Conservation (phyloP, 352 stramenopile genomes). For the Pythium utonaiense region DNA sequence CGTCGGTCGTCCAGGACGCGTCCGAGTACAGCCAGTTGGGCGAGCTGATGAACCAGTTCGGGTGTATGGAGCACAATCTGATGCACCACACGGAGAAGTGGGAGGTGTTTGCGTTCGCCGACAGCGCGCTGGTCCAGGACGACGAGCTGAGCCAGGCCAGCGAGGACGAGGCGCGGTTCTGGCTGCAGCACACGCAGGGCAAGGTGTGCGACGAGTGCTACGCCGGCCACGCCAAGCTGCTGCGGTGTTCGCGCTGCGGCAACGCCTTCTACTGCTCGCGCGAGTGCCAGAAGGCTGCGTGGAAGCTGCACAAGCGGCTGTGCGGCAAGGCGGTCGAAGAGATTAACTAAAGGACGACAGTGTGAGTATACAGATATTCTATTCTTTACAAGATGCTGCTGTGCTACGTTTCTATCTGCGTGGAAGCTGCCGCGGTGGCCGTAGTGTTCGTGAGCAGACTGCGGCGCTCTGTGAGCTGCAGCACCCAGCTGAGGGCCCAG, state of each 20-base stretch:
- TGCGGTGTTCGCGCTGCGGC: conserved; percentile 58
- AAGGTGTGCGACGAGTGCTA: conserved; percentile 73
- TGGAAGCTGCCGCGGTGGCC: neutral
- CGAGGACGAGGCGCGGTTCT: conserved; percentile 64
- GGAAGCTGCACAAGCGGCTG: conserved; percentile 75
- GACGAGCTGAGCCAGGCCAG: conserved; percentile 41
- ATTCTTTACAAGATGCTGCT: neutral
- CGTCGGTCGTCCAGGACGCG: conserved; percentile 25
- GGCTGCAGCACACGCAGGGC: conserved; percentile 50
- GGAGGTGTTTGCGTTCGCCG: conserved; percentile 56
- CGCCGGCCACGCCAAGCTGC: conserved; percentile 44
- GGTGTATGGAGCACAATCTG: conserved; percentile 68
- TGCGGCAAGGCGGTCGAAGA: conserved; percentile 57
- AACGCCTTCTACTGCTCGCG: conserved; percentile 77
- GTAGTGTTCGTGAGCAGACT: neutral
- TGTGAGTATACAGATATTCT: neutral
- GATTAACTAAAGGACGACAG: conserved; percentile 37
- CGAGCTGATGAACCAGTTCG: conserved; percentile 71
- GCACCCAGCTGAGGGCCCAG: conserved; percentile 58
- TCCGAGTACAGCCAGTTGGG: conserved; percentile 28
- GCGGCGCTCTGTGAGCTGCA: conserved; percentile 49
- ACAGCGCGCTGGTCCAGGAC: conserved; percentile 38
- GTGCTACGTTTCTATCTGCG: neutral
- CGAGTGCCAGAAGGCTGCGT: conserved; percentile 75
- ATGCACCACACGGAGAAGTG: conserved; percentile 84